A percentile compares a stretch with the other conserved stretches of the same genome.
Conservation (phyloP, 116 monocot genomes). For the Iris pallida region DNA sequence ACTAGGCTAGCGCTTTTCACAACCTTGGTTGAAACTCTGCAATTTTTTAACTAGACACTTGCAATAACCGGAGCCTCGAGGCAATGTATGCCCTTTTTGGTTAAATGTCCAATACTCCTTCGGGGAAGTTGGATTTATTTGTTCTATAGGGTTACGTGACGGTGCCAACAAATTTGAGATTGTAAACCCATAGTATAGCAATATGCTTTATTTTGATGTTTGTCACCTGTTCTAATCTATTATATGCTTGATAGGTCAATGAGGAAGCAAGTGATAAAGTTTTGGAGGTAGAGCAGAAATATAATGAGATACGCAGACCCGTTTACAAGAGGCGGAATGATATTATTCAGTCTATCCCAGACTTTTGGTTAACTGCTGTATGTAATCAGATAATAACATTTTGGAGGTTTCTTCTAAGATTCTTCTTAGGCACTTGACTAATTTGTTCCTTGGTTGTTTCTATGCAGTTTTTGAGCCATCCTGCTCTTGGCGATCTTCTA, state of each 20-base stretch:
- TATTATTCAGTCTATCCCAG: slow-evolving; percentile 30
- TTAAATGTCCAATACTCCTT: no score
- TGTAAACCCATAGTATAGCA: no score
- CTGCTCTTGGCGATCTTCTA: slow-evolving; percentile 26
- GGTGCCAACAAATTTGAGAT: no score
- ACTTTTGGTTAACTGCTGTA: slow-evolving; percentile 36
- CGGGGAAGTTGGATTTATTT: no score
- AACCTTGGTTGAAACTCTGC: no score
- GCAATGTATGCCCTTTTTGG: no score
- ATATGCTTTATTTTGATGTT: no score
- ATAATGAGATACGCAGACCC: slow-evolving; percentile 29
- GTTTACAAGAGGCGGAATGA: slow-evolving; percentile 25
- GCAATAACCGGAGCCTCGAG: no score
- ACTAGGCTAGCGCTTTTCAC: no score
- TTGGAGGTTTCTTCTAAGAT: neutral
- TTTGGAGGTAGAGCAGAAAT: slow-evolving; percentile 35
- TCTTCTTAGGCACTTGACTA: neutral
- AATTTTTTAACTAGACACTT: no score
- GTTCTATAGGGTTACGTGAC: no score
- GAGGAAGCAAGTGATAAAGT: slow-evolving; percentile 35
- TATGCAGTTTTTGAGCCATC: slow-evolving; percentile 35
- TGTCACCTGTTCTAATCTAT: neutral
- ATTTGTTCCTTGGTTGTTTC: neutral
- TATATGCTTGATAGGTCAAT: slow-evolving; percentile 15
- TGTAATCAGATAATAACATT: neutral